A percentile compares a stretch with the other conserved stretches of the same genome.
Conservation (phyloP, 495 filamentous ascomycete genomes). For the Monascus purpureus region DNA sequence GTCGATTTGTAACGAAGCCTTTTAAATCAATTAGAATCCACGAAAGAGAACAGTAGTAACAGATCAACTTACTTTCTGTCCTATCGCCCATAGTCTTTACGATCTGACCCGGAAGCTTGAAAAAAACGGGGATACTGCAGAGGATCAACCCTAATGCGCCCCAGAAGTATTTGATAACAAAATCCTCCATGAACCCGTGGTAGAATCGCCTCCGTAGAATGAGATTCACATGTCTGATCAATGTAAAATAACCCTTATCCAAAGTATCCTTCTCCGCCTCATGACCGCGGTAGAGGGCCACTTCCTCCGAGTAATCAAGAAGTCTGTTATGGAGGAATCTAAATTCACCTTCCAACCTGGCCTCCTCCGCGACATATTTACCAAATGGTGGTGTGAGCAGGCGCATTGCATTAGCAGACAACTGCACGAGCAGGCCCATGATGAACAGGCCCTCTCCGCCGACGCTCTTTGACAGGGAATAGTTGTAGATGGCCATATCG, state of each 20-base stretch:
- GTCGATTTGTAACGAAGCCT: conserved; percentile 84
- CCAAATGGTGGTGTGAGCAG: conserved; percentile 94
- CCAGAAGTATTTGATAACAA: conserved; percentile 99
- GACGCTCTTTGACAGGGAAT: conserved; percentile 79
- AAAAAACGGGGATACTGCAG: conserved; percentile 94
- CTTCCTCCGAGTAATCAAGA: conserved; percentile 90
- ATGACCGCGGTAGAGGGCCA: conserved; percentile 85
- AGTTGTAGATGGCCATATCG: conserved; percentile 94
- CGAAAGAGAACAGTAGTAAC: not conserved
- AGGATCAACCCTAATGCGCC: conserved; percentile 83
- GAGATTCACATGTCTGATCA: conserved; percentile 98
- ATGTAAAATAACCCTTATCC: conserved; percentile 95
- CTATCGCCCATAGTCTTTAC: conserved; percentile 71
- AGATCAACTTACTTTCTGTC: conserved; percentile 57
- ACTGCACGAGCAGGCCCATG: conserved; percentile 85
- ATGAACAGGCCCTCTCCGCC: conserved; percentile 88
- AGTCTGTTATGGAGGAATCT: conserved; percentile 86
- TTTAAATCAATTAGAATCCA: not conserved
- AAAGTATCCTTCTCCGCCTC: conserved; percentile 94
- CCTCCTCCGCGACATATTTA: conserved; percentile 95
- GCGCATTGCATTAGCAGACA: conserved; percentile 87
- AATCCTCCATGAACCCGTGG: conserved; percentile 97
- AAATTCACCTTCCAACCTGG: conserved; percentile 88
- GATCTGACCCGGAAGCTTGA: conserved; percentile 71
- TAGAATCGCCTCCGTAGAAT: conserved; percentile 81